Conservation (phyloP, 108 stramenopile genomes). For the Nannochloropsis salina region DNA sequence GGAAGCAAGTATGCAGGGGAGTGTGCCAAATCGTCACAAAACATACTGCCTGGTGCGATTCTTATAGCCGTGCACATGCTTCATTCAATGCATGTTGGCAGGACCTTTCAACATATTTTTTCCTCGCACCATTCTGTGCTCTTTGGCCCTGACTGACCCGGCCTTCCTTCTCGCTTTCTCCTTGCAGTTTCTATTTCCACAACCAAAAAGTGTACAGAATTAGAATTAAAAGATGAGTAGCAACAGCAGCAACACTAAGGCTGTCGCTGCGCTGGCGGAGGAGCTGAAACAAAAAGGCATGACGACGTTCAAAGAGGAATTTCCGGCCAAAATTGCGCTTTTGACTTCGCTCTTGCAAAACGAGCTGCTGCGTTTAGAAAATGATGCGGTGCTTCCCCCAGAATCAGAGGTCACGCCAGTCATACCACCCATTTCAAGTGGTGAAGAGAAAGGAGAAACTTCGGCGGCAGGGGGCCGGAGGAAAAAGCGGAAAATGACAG, state of each 20-base stretch:
- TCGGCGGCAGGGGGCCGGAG: slow-evolving; percentile 3
- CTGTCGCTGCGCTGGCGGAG: slow-evolving; percentile 2
- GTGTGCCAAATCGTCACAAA: too few species aligned
- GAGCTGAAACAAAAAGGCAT: slow-evolving; percentile 7
- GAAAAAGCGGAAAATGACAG: background rate
- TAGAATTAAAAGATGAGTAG: background rate
- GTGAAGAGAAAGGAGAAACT: background rate
- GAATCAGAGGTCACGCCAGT: slow-evolving; percentile 6
- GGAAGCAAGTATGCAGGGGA: too few species aligned
- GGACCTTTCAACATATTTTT: too few species aligned
- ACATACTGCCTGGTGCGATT: too few species aligned
- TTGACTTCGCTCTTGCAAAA: background rate
- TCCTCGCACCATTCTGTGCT: too few species aligned
- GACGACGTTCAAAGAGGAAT: background rate
- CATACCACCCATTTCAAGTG: background rate
- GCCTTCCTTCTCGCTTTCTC: slow-evolving; percentile 4
- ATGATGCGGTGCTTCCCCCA: slow-evolving; percentile 1
- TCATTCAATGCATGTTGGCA: too few species aligned
- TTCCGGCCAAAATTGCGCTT: background rate
- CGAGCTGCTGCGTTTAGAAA: slow-evolving; percentile 8
- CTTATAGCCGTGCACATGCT: too few species aligned
- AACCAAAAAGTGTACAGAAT: background rate
- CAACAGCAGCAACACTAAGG: slow-evolving; percentile 8
- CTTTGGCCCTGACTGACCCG: background rate
- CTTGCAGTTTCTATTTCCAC: background rate